Conservation (phyloP, 1,139 yeast genomes). For the Groenewaldozyma sp. region DNA sequence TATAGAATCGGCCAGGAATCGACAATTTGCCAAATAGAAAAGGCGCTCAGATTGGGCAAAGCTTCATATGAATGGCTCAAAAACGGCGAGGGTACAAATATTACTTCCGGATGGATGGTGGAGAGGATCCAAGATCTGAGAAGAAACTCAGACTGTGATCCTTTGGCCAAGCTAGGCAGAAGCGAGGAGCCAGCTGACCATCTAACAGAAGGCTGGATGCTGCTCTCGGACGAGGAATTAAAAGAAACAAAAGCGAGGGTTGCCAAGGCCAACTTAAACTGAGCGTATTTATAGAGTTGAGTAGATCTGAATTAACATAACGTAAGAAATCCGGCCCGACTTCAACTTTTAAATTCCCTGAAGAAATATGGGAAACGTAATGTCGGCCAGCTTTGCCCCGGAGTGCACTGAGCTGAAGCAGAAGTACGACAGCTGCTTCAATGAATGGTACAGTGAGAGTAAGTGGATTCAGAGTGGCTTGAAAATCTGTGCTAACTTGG, state of each 20-base stretch:
- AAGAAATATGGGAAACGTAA: constrained; percentile 34
- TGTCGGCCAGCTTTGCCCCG: constrained; percentile 95
- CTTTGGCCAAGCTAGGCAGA: constrained; percentile 8
- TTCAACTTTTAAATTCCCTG: too few species aligned
- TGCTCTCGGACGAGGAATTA: not conserved
- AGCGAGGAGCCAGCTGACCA: constrained; percentile 11
- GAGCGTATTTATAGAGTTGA: too few species aligned
- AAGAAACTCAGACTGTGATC: constrained; percentile 17
- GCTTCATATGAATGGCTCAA: constrained; percentile 11
- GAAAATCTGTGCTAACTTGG: constrained; percentile 7
- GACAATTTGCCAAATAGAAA: constrained; percentile 14
- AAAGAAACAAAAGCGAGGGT: not conserved
- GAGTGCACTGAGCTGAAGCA: constrained; percentile 86
- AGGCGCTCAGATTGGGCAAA: constrained; percentile 13
- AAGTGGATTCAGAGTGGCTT: constrained; percentile 16
- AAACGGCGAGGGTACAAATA: not conserved
- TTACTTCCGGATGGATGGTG: constrained; percentile 23
- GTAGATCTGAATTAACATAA: too few species aligned
- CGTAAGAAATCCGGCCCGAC: too few species aligned
- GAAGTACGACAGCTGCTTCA: constrained; percentile 86
- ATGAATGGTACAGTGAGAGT: constrained; percentile 90
- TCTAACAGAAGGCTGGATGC: not conserved
- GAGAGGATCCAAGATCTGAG: constrained; percentile 26
- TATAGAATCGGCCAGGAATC: constrained; percentile 14
- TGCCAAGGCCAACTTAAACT: too few species aligned